Percentiles rank a stretch among this genome's conserved stretches.
These are phyloP conservation scores for Serpula lacrymans DNA, from an alignment of 768 basidiomycete species.

Conservation along the genomic window DNA sequence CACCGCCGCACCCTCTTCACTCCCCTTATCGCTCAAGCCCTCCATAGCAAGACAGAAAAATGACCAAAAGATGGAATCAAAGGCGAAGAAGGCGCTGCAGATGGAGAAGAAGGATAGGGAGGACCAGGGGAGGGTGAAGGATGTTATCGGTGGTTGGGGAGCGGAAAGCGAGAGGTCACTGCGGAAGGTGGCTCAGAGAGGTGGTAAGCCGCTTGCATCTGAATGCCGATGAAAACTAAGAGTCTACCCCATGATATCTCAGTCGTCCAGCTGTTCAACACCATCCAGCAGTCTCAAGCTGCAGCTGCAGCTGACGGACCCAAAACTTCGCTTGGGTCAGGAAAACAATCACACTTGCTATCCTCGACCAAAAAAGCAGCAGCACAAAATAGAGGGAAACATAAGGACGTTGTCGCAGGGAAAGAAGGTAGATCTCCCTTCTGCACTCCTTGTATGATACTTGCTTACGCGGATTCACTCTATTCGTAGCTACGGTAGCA, in stretches of 20 bases:
- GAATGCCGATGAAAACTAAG: slow-evolving; percentile 12
- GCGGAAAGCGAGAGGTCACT: slow-evolving; percentile 73
- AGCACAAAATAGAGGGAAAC: slow-evolving; percentile 44
- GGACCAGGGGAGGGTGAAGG: slow-evolving; percentile 61
- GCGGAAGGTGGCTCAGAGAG: slow-evolving; percentile 82
- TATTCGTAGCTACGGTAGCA: slow-evolving; percentile 47
- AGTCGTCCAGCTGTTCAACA: slow-evolving; percentile 88
- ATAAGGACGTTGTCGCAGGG: slow-evolving; percentile 52
- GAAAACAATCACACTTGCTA: slow-evolving; percentile 70
- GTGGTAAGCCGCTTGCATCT: slow-evolving; percentile 46
- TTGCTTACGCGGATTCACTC: slow-evolving; percentile 6
- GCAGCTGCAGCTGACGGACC: slow-evolving; percentile 51
- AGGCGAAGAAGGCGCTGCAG: slow-evolving; percentile 68
- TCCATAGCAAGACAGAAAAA: slow-evolving; percentile 65
- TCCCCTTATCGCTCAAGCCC: slow-evolving; percentile 78
- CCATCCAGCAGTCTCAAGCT: slow-evolving; percentile 77
- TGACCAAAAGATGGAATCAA: slow-evolving; percentile 70
- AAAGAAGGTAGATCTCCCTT: slow-evolving; percentile 50
- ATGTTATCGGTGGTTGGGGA: slow-evolving; percentile 88
- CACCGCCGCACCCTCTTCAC: slow-evolving; percentile 65
- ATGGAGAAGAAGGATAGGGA: slow-evolving; percentile 73
- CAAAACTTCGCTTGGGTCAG: slow-evolving; percentile 63
- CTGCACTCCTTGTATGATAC: slow-evolving; percentile 1
- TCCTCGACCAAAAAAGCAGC: slow-evolving; percentile 51
- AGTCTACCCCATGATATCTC: not conserved